These are phyloP conservation scores for Rhinocladiella mackenziei DNA, from an alignment of 2,329 filamentous ascomycete species.

Conservation along the genomic window DNA sequence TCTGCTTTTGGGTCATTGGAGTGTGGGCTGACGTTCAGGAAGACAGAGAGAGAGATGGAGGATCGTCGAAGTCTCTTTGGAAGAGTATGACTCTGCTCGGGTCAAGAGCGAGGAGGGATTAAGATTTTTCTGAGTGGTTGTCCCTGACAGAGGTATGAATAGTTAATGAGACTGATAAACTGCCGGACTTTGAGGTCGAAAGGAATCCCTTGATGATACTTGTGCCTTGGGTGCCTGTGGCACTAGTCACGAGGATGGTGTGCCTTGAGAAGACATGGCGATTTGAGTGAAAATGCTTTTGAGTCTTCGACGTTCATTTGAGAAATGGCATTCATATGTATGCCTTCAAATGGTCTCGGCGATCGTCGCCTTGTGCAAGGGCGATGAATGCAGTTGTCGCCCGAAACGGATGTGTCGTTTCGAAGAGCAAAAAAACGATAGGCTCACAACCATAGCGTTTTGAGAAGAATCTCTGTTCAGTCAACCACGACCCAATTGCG, in stretches of 20 bases:
- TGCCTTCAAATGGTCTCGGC: no score
- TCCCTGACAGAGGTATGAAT: slow-evolving; percentile 60
- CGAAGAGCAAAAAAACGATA: no score
- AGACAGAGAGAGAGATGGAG: slow-evolving; percentile 7
- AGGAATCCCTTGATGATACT: slow-evolving; percentile 33
- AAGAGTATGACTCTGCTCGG: slow-evolving; percentile 48
- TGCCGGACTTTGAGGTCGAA: slow-evolving; percentile 10
- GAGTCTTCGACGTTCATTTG: no score
- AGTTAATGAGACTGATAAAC: slow-evolving; percentile 34
- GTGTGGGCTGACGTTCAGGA: slow-evolving; percentile 12
- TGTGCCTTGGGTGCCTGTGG: slow-evolving; percentile 39
- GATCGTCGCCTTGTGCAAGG: no score
- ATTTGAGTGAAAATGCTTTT: slow-evolving; percentile 1
- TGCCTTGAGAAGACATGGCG: slow-evolving; percentile 1
- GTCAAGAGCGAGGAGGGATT: slow-evolving; percentile 45
- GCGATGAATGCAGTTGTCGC: no score
- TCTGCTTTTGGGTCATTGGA: slow-evolving; percentile 12
- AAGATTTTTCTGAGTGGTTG: slow-evolving; percentile 45
- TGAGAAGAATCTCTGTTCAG: no score
- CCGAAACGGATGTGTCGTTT: no score
- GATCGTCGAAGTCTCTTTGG: slow-evolving; percentile 54
- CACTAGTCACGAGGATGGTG: slow-evolving; percentile 35
- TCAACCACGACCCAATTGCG: no score
- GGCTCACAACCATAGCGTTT: no score
- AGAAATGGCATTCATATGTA: no score